Base-by-base conservation (phyloP, 805 yeast species). In the Cyberlindnera saturnus region DNA sequence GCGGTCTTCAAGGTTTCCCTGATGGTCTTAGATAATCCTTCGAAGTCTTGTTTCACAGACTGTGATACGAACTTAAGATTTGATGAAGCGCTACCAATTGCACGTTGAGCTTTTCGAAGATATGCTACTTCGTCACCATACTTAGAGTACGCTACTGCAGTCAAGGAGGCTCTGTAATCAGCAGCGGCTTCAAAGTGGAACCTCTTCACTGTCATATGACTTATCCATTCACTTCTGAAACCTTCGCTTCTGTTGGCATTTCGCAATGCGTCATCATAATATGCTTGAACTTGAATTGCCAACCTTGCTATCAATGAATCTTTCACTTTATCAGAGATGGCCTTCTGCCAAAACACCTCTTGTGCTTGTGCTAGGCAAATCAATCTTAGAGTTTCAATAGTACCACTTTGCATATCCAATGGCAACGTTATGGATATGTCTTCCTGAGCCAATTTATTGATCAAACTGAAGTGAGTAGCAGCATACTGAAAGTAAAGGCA, bases 321-420 rank as follows among this genome's bases (percentile, higher is more conserved):
- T 52, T 80, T 83, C 53, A 77, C 55, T 11, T 68, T 65, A 15
- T 63, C 60, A 32, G 64, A 60, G 0, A 69, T 61, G 0, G 96
- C 88, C 53, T 81, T 81, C 38, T 75, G 79, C 96, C 96, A 89
- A 40, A 83, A 78, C 11, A 79, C 72, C 56, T 90, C 96, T 61
- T 89, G 96, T 0, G 96, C 93, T 55, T 87, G 96, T 0, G 95
- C 93, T 33, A 85, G 57, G 76, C 77, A 75, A 31, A 88, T 55
- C 11, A 59, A 51, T 32, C 70, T 62, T 41, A 89, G 63, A 15
- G 80, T 67, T 11, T 66, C 62, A 9, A 84, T 53, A 0, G 86
- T 76, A 11, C 70, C 70, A 1, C 44, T 35, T 33, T 77, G 77
- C 14, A 86, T 61, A 41, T 79, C 87, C 26, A 68, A 48, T 5